phyloP scores from a whole-genome alignment of 768 basidiomycete genomes.

The Amyloporia xantha region DNA sequence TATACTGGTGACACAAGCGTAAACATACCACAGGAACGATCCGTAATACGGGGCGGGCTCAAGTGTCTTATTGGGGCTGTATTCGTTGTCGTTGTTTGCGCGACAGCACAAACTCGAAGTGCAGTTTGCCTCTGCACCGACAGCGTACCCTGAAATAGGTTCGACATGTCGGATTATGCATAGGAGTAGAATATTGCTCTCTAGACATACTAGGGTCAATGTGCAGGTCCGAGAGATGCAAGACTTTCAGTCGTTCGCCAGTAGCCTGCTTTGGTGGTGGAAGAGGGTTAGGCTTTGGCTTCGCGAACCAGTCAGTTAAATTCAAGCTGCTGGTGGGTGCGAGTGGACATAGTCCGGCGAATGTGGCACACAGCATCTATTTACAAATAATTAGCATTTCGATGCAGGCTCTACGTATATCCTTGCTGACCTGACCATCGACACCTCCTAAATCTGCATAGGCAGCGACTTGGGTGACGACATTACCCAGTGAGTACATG shows the following conservation, averaged over 20 bases:
- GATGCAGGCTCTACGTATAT: background rate
- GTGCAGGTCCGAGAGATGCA: conserved; percentile 73
- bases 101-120: conserved; percentile 63
- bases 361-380: conserved; percentile 55
- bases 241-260: conserved; percentile 60
- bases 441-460: conserved; percentile 66
- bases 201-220: conserved; percentile 62
- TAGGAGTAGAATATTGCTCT: conserved; percentile 38
- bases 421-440: conserved; percentile 57
- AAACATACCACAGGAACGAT: conserved; percentile 44
- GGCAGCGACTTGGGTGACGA: conserved; percentile 65
- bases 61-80: conserved; percentile 43
- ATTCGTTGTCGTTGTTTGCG: conserved; percentile 39
- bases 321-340: conserved; percentile 57
- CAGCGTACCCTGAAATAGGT: conserved; percentile 61
- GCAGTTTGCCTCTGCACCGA: conserved; percentile 68
- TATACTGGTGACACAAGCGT: conserved; percentile 17
- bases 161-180: conserved; percentile 55
- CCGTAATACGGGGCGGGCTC: conserved; percentile 66
- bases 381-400: background rate
- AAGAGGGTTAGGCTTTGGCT: conserved; percentile 66
- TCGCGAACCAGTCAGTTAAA: conserved; percentile 63
- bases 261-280: conserved; percentile 51
- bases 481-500: conserved; percentile 43
- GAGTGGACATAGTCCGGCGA: conserved; percentile 49